Evolutionary conservation across 257 asterid genomes (phyloP).

Genomic region (Solanum gracilifrons): DNA sequence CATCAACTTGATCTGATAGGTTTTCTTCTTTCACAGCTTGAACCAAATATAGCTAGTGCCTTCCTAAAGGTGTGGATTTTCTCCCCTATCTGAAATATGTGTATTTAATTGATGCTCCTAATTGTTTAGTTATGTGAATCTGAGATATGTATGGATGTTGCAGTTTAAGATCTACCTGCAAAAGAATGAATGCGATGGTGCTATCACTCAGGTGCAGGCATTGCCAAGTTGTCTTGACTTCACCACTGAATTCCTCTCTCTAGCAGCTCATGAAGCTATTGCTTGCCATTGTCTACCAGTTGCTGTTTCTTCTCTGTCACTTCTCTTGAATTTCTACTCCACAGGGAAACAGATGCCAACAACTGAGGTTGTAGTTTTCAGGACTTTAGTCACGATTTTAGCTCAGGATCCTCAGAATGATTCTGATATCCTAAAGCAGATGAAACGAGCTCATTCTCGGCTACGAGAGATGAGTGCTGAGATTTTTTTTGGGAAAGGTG

Average conservation of each 20-base stretch:
- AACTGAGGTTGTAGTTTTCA: constrained; percentile 67
- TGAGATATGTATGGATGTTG: constrained; percentile 10
- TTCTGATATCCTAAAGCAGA: constrained; percentile 51
- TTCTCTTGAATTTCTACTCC: constrained; percentile 51
- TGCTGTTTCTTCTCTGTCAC: constrained; percentile 65
- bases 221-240: constrained; percentile 91
- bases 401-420: constrained; percentile 51
- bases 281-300: constrained; percentile 69
- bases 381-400: constrained; percentile 63
- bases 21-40: constrained; percentile 62
- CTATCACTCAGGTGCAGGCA: constrained; percentile 79
- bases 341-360: constrained; percentile 63
- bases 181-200: constrained; percentile 46
- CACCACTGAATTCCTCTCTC: constrained; percentile 81
- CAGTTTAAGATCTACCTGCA: constrained; percentile 91
- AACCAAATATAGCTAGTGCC: constrained; percentile 74
- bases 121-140: not conserved
- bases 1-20: constrained; percentile 3
- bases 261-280: constrained; percentile 88
- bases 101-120: not conserved
- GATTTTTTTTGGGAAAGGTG: constrained; percentile 64
- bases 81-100: constrained; percentile 4
- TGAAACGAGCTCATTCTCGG: constrained; percentile 58
- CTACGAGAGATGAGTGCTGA: constrained; percentile 56
- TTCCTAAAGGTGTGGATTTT: constrained; percentile 73